Conservation (phyloP, 2,329 filamentous ascomycete genomes). For the Fusarium pininemorale region DNA sequence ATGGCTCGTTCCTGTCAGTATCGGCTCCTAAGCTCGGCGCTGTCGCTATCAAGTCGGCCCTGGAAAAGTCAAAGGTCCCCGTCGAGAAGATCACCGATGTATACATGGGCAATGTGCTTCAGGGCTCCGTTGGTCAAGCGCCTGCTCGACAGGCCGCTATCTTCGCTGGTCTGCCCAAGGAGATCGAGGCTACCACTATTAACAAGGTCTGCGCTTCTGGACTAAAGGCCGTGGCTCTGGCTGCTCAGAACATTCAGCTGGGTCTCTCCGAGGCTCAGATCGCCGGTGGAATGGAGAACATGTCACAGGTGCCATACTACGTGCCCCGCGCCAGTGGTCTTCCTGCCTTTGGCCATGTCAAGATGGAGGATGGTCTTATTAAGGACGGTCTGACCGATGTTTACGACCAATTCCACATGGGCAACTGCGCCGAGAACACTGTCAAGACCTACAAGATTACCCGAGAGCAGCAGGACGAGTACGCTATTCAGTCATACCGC, state of each 20-base stretch:
- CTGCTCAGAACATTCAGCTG: constrained; percentile 93
- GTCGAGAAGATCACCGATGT: constrained; percentile 85
- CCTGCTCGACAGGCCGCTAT: constrained; percentile 91
- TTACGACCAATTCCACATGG: constrained; percentile 98
- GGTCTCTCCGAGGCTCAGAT: constrained; percentile 88
- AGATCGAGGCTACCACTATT: constrained; percentile 87
- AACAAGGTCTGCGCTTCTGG: constrained; percentile 99
- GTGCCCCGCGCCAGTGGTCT: constrained; percentile 82
- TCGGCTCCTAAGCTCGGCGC: constrained; percentile 89
- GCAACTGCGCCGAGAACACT: constrained; percentile 93
- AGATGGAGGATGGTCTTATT: constrained; percentile 89
- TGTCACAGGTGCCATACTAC: constrained; percentile 94
- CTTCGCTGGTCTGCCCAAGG: constrained; percentile 84
- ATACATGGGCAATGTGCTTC: constrained; percentile 97
- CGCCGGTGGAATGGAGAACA: constrained; percentile 98
- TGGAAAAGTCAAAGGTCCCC: constrained; percentile 87
- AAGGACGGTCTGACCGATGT: constrained; percentile 97
- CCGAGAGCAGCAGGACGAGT: constrained; percentile 88
- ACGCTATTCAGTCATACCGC: constrained; percentile 88
- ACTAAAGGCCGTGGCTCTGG: constrained; percentile 88
- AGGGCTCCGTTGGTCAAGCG: constrained; percentile 84
- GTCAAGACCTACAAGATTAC: constrained; percentile 86
- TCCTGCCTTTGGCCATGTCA: constrained; percentile 86
- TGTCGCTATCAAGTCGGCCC: constrained; percentile 88
- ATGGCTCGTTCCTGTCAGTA: constrained; percentile 86